Evolutionary conservation across 2,329 filamentous ascomycete genomes (phyloP), one percentile per base, ranked within the genome.

Genomic region (Colletotrichum abscissum): DNA sequence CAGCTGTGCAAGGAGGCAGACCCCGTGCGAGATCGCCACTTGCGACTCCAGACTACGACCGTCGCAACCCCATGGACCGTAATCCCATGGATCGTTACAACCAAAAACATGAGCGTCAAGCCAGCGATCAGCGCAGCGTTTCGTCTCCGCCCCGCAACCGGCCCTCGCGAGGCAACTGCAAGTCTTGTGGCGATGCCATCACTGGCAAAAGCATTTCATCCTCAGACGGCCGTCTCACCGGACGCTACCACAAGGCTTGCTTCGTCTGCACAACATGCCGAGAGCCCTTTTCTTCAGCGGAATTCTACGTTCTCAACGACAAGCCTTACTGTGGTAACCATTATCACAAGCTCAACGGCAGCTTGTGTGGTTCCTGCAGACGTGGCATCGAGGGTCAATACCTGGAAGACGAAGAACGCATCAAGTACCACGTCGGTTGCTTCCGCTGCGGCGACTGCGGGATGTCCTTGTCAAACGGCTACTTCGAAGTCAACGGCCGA

Each of bases 331-430:
- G 97, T 82, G 93, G 95, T 76, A 91, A 92, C 63, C 95, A 98
- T 82, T 99, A 98, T 81, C 97, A 99, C 84, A 90, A 93, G 81
- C 88, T 97, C 42, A 98, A 98, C 78, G 93, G 93, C 63, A 97
- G 94, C 59, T 85, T 98, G 1, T 99, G 97, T 81, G 89, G 90
- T 19, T 89, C 88, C 35, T 99, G 97, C 81, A 89, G 93, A 75
- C 86, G 87, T 12, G 97, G 97, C 16, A 98, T 99, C 76, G 97
- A 99, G 82, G 97, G 97, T 0, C 92, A 95, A 77, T 99, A 97
- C 78, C 87, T 98, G 49, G 95, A 98, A 81, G 97, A 97, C 35
- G 93, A 95, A 78, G 83, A 86, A 52, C 86, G 88, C 42, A 88
- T 91, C 77, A 98, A 98, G 81, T 97, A 95, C 82, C 97, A 99